phyloP scores from a whole-genome alignment of 768 basidiomycete genomes.

The Leccinum pellstonianum region DNA sequence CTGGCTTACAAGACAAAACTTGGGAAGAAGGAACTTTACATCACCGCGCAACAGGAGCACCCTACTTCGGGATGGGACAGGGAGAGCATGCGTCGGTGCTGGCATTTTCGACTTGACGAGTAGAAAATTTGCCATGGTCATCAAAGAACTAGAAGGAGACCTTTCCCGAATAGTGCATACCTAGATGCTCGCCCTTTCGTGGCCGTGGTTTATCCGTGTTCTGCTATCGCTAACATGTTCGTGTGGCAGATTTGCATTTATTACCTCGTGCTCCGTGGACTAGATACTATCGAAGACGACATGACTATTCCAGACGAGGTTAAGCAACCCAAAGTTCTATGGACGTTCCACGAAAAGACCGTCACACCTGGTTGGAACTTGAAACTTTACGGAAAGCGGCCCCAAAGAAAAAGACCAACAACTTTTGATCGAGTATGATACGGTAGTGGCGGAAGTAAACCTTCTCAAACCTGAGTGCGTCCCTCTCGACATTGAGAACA shows the following conservation, averaged over 20 bases:
- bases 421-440: constrained; percentile 80
- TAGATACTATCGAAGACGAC: constrained; percentile 99
- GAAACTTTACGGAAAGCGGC: constrained; percentile 70
- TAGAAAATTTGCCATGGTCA: constrained; percentile 87
- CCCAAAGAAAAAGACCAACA: constrained; percentile 87
- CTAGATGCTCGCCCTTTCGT: background rate
- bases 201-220: background rate
- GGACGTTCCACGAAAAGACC: constrained; percentile 77
- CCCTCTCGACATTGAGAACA: background rate
- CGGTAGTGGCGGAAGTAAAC: constrained; percentile 77
- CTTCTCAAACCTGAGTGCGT: constrained; percentile 59
- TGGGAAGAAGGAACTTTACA: constrained; percentile 70
- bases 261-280: constrained; percentile 88
- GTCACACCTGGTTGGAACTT: constrained; percentile 86
- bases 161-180: constrained; percentile 82
- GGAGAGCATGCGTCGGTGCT: constrained; percentile 82
- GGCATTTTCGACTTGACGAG: constrained; percentile 91
- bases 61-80: constrained; percentile 86
- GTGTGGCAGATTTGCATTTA: constrained; percentile 82
- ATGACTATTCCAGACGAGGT: constrained; percentile 87
- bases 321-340: constrained; percentile 85
- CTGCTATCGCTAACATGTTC: background rate
- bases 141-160: constrained; percentile 95
- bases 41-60: constrained; percentile 71
- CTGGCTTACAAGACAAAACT: too few species aligned